phyloP scores from a whole-genome alignment of 108 stramenopile genomes.

The Fistulifera solaris region DNA sequence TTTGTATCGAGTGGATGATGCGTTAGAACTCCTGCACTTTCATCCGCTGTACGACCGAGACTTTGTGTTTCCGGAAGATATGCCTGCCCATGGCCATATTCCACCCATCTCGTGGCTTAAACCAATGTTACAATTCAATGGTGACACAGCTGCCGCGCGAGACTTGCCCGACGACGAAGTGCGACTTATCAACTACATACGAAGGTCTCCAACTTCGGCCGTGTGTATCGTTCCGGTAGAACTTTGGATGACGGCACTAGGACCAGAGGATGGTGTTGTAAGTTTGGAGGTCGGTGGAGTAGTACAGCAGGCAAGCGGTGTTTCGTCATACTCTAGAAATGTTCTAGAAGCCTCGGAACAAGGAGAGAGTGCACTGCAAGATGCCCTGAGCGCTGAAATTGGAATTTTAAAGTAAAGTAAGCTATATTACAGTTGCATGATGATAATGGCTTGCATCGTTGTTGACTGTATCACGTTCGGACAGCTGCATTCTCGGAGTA shows the following conservation, averaged over 20 bases:
- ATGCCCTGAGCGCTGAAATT: slow-evolving; percentile 34
- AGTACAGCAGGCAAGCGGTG: slow-evolving; percentile 43
- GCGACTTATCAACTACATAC: slow-evolving; percentile 44
- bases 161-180: slow-evolving; percentile 47
- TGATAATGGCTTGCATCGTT: too few species aligned
- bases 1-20: slow-evolving; percentile 44
- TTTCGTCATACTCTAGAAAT: slow-evolving; percentile 36
- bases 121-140: slow-evolving; percentile 45
- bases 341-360: slow-evolving; percentile 34
- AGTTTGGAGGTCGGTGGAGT: slow-evolving; percentile 41
- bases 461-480: too few species aligned
- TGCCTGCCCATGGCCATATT: slow-evolving; percentile 52
- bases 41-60: slow-evolving; percentile 57
- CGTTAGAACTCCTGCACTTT: slow-evolving; percentile 52
- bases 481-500: too few species aligned
- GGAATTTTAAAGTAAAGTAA: slow-evolving; percentile 8
- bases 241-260: slow-evolving; percentile 21
- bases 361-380: slow-evolving; percentile 31
- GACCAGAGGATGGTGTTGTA: slow-evolving; percentile 28
- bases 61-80: slow-evolving; percentile 28
- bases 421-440: too few species aligned
- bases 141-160: slow-evolving; percentile 26
- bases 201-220: slow-evolving; percentile 59
- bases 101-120: slow-evolving; percentile 56
- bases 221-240: slow-evolving; percentile 46